Evolutionary conservation across 306 rosid genomes (phyloP).

Genomic region (Prunus davidiana): DNA sequence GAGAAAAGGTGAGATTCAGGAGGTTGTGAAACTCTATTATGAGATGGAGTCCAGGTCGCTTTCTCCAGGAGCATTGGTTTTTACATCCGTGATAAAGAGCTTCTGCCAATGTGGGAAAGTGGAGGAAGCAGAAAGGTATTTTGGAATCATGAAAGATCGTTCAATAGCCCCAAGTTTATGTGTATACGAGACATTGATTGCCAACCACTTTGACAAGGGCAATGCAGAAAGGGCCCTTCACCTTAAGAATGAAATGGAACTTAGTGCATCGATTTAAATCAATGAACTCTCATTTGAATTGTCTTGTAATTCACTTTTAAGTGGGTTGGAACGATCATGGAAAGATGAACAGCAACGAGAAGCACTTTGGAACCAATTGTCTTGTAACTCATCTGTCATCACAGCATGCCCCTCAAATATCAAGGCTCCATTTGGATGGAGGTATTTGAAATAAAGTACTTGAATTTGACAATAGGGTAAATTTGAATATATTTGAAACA

Average conservation of each 20-base stretch:
- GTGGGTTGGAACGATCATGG: no score
- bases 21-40: slow-evolving; percentile 62
- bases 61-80: slow-evolving; percentile 55
- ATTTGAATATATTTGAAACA: no score
- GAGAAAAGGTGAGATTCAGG: slow-evolving; percentile 36
- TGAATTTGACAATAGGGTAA: no score
- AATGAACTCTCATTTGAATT: no score
- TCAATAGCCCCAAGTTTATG: slow-evolving; percentile 28
- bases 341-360: no score
- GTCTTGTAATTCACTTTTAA: no score
- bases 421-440: no score
- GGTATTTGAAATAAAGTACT: no score
- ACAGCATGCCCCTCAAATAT: no score
- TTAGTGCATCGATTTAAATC: no score
- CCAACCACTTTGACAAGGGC: slow-evolving; percentile 37
- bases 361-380: no score
- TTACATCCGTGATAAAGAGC: slow-evolving; percentile 40
- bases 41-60: slow-evolving; percentile 64
- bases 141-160: slow-evolving; percentile 58
- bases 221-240: slow-evolving; percentile 35
- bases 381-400: no score
- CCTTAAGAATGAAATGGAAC: slow-evolving; percentile 39
- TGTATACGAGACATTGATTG: slow-evolving; percentile 43
- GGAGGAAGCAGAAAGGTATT: slow-evolving; percentile 65
- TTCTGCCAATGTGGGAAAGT: slow-evolving; percentile 48